These are phyloP conservation scores for Aureobasidium sp. DNA, from an alignment of 2,329 filamentous ascomycete genomes.

Conservation along the genomic window DNA sequence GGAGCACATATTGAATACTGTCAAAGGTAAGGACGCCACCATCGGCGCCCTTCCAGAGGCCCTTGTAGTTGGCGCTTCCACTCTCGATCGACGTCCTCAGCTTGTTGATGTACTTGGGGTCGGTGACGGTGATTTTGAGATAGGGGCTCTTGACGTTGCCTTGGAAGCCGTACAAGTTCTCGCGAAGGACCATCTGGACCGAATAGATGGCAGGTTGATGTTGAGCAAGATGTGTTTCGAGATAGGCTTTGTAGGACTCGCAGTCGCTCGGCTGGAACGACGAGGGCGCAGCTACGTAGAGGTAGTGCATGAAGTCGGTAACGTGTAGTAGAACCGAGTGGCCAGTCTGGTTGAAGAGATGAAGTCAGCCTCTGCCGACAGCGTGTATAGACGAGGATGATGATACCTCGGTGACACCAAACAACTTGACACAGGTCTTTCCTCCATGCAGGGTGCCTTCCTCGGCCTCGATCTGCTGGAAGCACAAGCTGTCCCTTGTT, in stretches of 20 bases:
- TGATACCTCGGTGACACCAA: slow-evolving; percentile 73
- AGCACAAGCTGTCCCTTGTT: slow-evolving; percentile 61
- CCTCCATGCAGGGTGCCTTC: slow-evolving; percentile 76
- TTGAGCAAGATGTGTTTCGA: slow-evolving; percentile 70
- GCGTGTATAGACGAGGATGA: slow-evolving; percentile 9
- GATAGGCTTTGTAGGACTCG: slow-evolving; percentile 64
- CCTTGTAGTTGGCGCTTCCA: slow-evolving; percentile 77
- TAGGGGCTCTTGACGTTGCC: slow-evolving; percentile 89
- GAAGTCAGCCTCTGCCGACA: slow-evolving; percentile 14
- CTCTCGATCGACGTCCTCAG: slow-evolving; percentile 68
- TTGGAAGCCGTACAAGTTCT: slow-evolving; percentile 90
- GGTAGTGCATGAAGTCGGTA: slow-evolving; percentile 90
- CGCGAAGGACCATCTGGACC: slow-evolving; percentile 71
- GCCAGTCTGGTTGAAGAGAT: slow-evolving; percentile 42
- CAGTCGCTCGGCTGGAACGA: slow-evolving; percentile 73
- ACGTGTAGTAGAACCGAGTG: slow-evolving; percentile 94
- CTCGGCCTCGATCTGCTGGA: slow-evolving; percentile 93
- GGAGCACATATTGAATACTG: slow-evolving; percentile 86
- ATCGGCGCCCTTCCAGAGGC: slow-evolving; percentile 66
- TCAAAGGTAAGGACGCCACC: slow-evolving; percentile 83
- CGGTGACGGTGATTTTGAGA: slow-evolving; percentile 84
- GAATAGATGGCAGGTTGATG: slow-evolving; percentile 67
- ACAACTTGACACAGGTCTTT: slow-evolving; percentile 74
- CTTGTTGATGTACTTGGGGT: slow-evolving; percentile 73
- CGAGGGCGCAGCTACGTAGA: slow-evolving; percentile 83